Percentiles rank a stretch among this genome's conserved stretches.
Evolutionary conservation across 768 basidiomycete genomes (phyloP).

Genomic region (Kwoniella sp.): DNA sequence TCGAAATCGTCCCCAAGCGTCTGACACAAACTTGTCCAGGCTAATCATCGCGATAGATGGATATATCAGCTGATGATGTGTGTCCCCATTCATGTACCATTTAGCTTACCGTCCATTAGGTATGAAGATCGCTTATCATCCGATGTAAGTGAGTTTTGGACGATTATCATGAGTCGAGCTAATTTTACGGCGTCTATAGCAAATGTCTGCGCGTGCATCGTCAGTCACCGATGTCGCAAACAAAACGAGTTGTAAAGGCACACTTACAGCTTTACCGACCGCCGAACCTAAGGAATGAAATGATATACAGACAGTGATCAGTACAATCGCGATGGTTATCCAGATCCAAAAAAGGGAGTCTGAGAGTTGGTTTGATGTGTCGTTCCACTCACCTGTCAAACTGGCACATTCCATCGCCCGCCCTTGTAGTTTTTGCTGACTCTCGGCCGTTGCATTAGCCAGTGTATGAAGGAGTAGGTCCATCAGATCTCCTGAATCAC

Average conservation of each 20-base stretch:
- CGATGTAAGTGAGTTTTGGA: slow-evolving; percentile 72
- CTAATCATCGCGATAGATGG: slow-evolving; percentile 56
- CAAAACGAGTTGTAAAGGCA: background rate
- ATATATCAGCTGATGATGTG: too few species aligned
- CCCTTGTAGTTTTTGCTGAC: slow-evolving; percentile 67
- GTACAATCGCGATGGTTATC: background rate
- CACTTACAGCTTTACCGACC: slow-evolving; percentile 64
- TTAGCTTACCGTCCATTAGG: slow-evolving; percentile 61
- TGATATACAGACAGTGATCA: too few species aligned
- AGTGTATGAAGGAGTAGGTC: slow-evolving; percentile 76
- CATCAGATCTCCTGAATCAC: slow-evolving; percentile 62
- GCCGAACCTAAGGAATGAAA: slow-evolving; percentile 70
- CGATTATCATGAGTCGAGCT: slow-evolving; percentile 70
- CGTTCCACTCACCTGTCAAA: slow-evolving; percentile 66
- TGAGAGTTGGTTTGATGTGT: slow-evolving; percentile 4
- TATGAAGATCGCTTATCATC: slow-evolving; percentile 71
- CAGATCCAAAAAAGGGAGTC: too few species aligned
- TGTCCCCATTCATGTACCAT: too few species aligned
- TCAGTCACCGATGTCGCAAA: too few species aligned
- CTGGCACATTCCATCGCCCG: slow-evolving; percentile 93
- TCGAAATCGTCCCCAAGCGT: slow-evolving; percentile 82
- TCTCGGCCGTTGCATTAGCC: slow-evolving; percentile 67
- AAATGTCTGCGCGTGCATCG: slow-evolving; percentile 66
- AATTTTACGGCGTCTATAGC: slow-evolving; percentile 71
- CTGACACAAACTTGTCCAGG: slow-evolving; percentile 87